A percentile compares a stretch with the other conserved stretches of the same genome.
Conservation (phyloP, 345 rosid genomes). For the Laguncularia racemosa region DNA sequence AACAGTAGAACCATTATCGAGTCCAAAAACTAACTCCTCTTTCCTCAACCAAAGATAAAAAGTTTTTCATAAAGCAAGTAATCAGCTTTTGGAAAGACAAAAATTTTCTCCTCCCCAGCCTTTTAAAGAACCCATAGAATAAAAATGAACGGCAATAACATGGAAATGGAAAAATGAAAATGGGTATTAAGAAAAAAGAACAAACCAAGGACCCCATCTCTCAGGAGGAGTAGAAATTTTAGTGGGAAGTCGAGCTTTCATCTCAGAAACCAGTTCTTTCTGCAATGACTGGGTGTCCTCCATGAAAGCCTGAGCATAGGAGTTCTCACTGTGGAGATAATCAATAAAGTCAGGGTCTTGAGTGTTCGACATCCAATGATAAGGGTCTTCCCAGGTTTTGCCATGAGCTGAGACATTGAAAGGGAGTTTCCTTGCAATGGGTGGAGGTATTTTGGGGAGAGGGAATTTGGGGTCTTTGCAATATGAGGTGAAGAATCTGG, state of each 20-base stretch:
- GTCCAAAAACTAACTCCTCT: too few species aligned
- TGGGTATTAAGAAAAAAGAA: conserved; percentile 13
- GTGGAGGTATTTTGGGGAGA: conserved; percentile 38
- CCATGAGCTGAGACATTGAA: conserved; percentile 50
- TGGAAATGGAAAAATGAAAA: neutral
- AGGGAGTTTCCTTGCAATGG: conserved; percentile 52
- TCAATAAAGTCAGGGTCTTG: conserved; percentile 41
- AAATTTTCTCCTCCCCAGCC: neutral
- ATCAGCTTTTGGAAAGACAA: neutral
- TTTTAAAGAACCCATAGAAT: neutral
- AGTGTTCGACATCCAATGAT: conserved; percentile 71
- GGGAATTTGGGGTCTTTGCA: conserved; percentile 31
- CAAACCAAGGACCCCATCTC: conserved; percentile 85
- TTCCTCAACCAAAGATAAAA: too few species aligned
- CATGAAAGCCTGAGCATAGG: conserved; percentile 77
- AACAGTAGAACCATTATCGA: too few species aligned
- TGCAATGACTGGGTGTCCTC: conserved; percentile 52
- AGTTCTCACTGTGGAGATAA: conserved; percentile 58
- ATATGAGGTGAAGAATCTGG: conserved; percentile 22
- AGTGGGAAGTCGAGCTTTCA: conserved; percentile 51
- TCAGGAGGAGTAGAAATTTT: conserved; percentile 64
- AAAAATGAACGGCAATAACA: neutral
- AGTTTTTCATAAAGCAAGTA: too few species aligned
- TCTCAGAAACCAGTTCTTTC: conserved; percentile 43
- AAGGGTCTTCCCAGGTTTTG: conserved; percentile 61